Conservation (phyloP, 345 rosid genomes). For the Turnera subulata region DNA sequence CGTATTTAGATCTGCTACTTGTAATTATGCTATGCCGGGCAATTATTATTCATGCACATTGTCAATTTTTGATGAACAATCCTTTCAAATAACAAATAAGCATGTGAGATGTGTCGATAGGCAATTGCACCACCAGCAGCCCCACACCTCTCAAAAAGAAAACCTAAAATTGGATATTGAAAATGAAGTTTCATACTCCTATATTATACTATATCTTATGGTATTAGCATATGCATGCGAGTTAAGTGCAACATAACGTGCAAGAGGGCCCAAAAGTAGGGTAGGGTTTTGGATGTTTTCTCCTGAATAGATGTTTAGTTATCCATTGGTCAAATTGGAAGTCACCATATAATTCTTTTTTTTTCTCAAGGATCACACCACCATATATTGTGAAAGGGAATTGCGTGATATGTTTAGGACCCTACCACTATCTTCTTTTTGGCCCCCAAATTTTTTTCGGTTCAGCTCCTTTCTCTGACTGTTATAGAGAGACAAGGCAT, state of each 20-base stretch:
- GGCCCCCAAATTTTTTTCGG: conserved; percentile 10
- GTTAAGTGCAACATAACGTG: conserved; percentile 13
- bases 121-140: conserved; percentile 8
- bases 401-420: neutral
- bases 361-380: neutral
- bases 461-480: conserved; percentile 35
- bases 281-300: neutral
- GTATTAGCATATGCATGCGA: conserved; percentile 2
- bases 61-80: too few species aligned
- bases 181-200: neutral
- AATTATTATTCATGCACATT: too few species aligned
- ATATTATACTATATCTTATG: too few species aligned
- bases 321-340: conserved; percentile 21
- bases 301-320: neutral
- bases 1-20: too few species aligned
- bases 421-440: conserved; percentile 6
- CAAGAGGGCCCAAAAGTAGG: conserved; percentile 14
- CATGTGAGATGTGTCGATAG: neutral
- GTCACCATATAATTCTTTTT: conserved; percentile 13
- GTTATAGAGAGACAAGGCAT: neutral
- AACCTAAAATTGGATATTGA: neutral
- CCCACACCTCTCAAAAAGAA: neutral
- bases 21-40: too few species aligned
- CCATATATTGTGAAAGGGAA: conserved; percentile 1
- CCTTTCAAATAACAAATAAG: neutral